Percentiles rank a stretch among this genome's conserved stretches.
These are phyloP conservation scores for Davidsoniella virescens DNA, from an alignment of 2,329 filamentous ascomycete species.

Conservation along the genomic window DNA sequence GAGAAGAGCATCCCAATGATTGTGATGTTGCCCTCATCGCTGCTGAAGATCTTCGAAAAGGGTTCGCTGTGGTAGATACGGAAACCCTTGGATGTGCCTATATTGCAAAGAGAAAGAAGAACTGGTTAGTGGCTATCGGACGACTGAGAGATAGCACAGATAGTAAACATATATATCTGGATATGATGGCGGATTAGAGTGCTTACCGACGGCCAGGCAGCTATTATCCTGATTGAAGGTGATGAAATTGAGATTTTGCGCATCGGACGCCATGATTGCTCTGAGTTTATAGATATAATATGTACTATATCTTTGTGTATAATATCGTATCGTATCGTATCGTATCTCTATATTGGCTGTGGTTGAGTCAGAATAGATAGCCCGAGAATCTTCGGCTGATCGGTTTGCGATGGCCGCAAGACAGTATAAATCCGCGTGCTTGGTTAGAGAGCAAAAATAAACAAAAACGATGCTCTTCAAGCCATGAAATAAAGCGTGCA, in stretches of 20 bases:
- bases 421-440: too few relatives aligned
- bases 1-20: conserved; percentile 99
- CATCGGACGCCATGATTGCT: conserved; percentile 21
- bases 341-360: too few relatives aligned
- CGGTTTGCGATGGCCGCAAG: too few relatives aligned
- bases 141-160: too few relatives aligned
- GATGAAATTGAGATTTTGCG: conserved; percentile 80
- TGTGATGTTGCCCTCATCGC: conserved; percentile 84
- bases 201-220: conserved; percentile 81
- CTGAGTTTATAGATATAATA: background rate
- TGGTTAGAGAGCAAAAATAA: too few relatives aligned
- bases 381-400: too few relatives aligned
- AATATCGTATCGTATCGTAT: too few relatives aligned
- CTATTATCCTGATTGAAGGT: conserved; percentile 99
- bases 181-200: background rate
- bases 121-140: background rate
- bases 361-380: too few relatives aligned
- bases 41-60: conserved; percentile 87
- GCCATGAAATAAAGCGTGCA: too few relatives aligned
- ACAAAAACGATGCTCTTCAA: too few relatives aligned
- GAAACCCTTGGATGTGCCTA: conserved; percentile 84
- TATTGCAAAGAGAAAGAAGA: conserved; percentile 6
- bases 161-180: background rate
- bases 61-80: conserved; percentile 94
- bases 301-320: background rate